These are phyloP conservation scores for Neltuma alba DNA, from an alignment of 306 rosid species.

Conservation along the genomic window DNA sequence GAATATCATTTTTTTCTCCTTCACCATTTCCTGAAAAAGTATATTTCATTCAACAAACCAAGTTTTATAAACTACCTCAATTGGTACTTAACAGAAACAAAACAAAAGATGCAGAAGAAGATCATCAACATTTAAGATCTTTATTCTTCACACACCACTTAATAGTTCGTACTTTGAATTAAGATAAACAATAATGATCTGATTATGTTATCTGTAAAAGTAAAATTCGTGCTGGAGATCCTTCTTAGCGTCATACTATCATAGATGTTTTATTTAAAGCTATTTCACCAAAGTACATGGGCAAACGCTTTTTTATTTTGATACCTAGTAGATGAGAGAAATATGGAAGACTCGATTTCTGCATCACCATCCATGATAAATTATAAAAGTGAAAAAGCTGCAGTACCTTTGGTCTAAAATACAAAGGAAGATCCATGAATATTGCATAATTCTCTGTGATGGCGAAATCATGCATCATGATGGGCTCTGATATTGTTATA, in stretches of 20 bases:
- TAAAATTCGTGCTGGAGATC: not conserved
- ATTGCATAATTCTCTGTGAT: constrained; percentile 86
- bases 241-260: not conserved
- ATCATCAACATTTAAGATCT: not conserved
- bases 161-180: not conserved
- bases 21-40: constrained; percentile 92
- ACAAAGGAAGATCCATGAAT: constrained; percentile 92
- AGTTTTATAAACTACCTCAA: constrained; percentile 18
- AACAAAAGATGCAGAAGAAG: not conserved
- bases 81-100: not conserved
- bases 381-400: constrained; percentile 20
- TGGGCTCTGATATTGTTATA: constrained; percentile 78
- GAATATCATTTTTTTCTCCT: constrained; percentile 74
- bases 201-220: not conserved
- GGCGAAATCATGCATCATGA: constrained; percentile 99
- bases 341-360: not conserved
- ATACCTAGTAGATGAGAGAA: not conserved
- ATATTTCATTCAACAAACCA: constrained; percentile 17
- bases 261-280: not conserved
- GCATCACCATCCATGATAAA: not conserved
- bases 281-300: not conserved
- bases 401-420: constrained; percentile 85
- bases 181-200: not conserved
- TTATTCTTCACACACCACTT: not conserved
- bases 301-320: not conserved